Evolutionary conservation across 257 asterid genomes (phyloP), one percentile per base, ranked within the genome.

Genomic region (Przewalskia tangutica): DNA sequence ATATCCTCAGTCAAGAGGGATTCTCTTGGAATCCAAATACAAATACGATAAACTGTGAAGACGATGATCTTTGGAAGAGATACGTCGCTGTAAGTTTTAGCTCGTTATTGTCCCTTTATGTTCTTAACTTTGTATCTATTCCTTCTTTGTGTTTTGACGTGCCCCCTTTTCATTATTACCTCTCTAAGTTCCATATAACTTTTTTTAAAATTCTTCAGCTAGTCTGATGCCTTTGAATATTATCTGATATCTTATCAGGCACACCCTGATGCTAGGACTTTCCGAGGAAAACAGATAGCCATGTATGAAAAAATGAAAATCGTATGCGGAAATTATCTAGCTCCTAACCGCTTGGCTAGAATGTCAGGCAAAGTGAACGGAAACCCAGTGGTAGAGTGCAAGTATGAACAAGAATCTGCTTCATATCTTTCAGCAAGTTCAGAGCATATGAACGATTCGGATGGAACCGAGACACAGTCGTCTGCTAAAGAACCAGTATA

Each of bases 261-360:
- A 75, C 80, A 75, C 23, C 80, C 62, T 75, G 80, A 75, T 75
- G 80, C 80, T 23, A 50, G 80, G 80, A 10, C 80, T 36, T 75
- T 75, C 18, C 62, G 80, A 50, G 80, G 80, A 23, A 75, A 75
- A 62, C 62, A 75, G 62, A 75, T 75, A 75, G 16, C 80, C 23
- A 23, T 75, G 80, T 75, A 75, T 50, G 80, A 75, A 23, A 62
- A 50, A 75, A 75, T 75, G 80, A 75, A 75, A 75, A 75, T 75
- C 0, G 80, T 75, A 27, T 75, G 80, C 50, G 80, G 80, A 50
- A 75, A 75, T 50, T 75, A 75, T 50, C 80, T 23, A 50, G 62
- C 60, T 75, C 62, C 36, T 50, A 51, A 13, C 38, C 80, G 46
- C 44, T 50, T 44, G 80, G 59, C 8, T 23, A 50, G 62, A 50